Conservation (phyloP, 805 yeast genomes). For the Isabelozyma gotoi region DNA sequence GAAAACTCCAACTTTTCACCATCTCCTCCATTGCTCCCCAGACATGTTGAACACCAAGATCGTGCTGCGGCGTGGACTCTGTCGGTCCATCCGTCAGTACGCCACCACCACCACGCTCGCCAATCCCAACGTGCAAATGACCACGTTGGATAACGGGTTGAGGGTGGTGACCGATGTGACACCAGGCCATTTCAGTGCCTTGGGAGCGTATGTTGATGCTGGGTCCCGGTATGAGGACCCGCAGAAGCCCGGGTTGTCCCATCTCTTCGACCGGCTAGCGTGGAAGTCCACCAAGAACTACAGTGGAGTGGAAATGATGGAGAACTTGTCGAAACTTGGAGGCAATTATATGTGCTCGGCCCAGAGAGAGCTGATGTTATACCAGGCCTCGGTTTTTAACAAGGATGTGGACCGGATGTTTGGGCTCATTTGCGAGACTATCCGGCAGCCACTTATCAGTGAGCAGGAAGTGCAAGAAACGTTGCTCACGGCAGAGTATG, state of each 20-base stretch:
- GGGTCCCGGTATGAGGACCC: conserved; percentile 82
- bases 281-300: conserved; percentile 66
- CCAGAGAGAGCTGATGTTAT: conserved; percentile 86
- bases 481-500: conserved; percentile 71
- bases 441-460: conserved; percentile 65
- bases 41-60: neutral
- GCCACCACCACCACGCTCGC: conserved; percentile 3
- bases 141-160: conserved; percentile 69
- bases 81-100: neutral
- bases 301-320: conserved; percentile 69
- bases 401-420: conserved; percentile 80
- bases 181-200: conserved; percentile 88
- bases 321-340: conserved; percentile 74
- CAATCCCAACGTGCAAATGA: conserved; percentile 22
- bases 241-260: conserved; percentile 68
- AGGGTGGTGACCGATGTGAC: conserved; percentile 80
- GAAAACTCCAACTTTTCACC: too few relatives aligned
- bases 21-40: neutral
- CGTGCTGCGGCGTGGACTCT: neutral
- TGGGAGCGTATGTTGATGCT: conserved; percentile 86
- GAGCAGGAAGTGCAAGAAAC: conserved; percentile 75
- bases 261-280: conserved; percentile 81
- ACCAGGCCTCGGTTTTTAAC: conserved; percentile 93
- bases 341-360: conserved; percentile 94
- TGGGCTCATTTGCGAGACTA: conserved; percentile 72